These are phyloP conservation scores for Pilatotrama ljubarskyi DNA, from an alignment of 768 basidiomycete species.

Conservation along the genomic window DNA sequence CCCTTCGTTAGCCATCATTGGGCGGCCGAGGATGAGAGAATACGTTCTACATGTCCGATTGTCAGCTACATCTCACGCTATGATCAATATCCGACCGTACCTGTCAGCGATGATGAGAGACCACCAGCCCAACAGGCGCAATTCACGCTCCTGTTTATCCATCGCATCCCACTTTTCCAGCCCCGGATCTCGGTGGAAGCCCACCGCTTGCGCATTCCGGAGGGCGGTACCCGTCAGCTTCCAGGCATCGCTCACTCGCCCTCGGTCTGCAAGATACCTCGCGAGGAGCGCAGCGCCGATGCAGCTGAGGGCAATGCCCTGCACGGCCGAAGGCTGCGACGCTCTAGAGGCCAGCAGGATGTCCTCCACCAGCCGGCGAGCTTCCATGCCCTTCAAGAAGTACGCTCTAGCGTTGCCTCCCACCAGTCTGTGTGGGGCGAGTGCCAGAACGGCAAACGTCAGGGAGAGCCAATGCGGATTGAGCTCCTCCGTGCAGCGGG, in stretches of 20 bases:
- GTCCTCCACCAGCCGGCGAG: slow-evolving; percentile 48
- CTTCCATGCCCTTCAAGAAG: slow-evolving; percentile 46
- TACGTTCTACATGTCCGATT: slow-evolving; percentile 33
- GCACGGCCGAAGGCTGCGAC: slow-evolving; percentile 18
- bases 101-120: slow-evolving; percentile 25
- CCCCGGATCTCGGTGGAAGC: slow-evolving; percentile 31
- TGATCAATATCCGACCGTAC: too few relatives aligned
- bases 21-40: slow-evolving; percentile 47
- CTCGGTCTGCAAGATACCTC: slow-evolving; percentile 46
- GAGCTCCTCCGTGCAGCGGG: slow-evolving; percentile 35
- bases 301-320: slow-evolving; percentile 49
- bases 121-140: slow-evolving; percentile 30
- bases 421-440: slow-evolving; percentile 33
- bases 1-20: slow-evolving; percentile 40
- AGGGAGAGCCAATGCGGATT: slow-evolving; percentile 54
- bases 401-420: slow-evolving; percentile 27
- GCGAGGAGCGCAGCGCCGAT: slow-evolving; percentile 47
- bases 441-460: slow-evolving; percentile 49
- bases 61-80: too few relatives aligned
- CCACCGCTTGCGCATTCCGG: slow-evolving; percentile 29
- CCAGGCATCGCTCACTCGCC: slow-evolving; percentile 45
- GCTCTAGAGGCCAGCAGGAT: slow-evolving; percentile 29
- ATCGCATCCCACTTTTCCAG: slow-evolving; percentile 32
- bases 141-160: slow-evolving; percentile 26
- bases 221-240: slow-evolving; percentile 28